Conservation (phyloP, 1,284 basidiomycete species). For the Leccinum subrobustum region DNA sequence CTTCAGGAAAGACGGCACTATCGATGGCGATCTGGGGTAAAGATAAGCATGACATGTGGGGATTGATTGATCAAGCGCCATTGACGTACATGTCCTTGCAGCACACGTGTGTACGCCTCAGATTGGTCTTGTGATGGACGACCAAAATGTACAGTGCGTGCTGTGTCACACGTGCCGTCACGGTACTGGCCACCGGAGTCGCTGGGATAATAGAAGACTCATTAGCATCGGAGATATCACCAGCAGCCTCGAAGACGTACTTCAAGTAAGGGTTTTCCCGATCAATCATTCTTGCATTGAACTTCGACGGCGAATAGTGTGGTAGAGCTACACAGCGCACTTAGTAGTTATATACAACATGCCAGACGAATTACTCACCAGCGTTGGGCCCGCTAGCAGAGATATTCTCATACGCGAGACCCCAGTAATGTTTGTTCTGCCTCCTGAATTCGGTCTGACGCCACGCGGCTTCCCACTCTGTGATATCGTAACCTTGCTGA, state of each 20-base stretch:
- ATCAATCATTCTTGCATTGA: constrained; percentile 73
- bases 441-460: constrained; percentile 79
- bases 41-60: constrained; percentile 17
- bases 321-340: constrained; percentile 61
- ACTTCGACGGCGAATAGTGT: constrained; percentile 84
- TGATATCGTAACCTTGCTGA: constrained; percentile 73
- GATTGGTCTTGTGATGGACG: constrained; percentile 78
- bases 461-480: constrained; percentile 90
- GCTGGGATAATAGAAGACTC: constrained; percentile 39
- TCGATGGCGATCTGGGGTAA: constrained; percentile 82
- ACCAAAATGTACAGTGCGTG: constrained; percentile 88
- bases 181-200: constrained; percentile 89
- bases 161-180: constrained; percentile 93
- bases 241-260: constrained; percentile 43
- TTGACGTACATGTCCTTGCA: constrained; percentile 88
- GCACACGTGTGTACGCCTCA: constrained; percentile 90
- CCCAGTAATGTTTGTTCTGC: constrained; percentile 77
- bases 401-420: constrained; percentile 92
- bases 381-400: constrained; percentile 90
- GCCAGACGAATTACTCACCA: constrained; percentile 34
- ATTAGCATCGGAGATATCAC: constrained; percentile 19
- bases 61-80: constrained; percentile 18
- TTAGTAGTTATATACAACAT: constrained; percentile 8
- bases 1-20: constrained; percentile 83
- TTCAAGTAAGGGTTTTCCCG: constrained; percentile 86